Evolutionary conservation across 2,329 filamentous ascomycete species (phyloP), one percentile per base, ranked within the genome.

Genomic region (Endocalyx cinctus): DNA sequence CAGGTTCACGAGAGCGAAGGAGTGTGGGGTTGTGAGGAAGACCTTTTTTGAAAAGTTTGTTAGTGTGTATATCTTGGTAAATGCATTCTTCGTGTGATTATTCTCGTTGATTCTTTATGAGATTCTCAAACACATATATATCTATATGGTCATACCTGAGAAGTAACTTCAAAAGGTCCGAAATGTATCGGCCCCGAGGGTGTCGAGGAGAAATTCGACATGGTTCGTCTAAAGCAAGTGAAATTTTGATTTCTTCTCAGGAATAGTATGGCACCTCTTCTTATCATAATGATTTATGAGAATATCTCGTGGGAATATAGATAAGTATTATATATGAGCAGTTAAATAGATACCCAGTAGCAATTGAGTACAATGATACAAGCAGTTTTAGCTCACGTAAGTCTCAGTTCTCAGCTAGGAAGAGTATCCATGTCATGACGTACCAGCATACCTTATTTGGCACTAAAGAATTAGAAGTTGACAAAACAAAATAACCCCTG

Each of bases 1-100:
- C 57, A 97, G 78, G 65, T 98, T 98, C 37, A 97, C 89, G 42
- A 97, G 72, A 34, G 87, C 88, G 66, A 88, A 96, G 48, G 82
- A 86, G 51, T 84, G 72, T 1, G 76, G 71, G 2, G 89, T 94
- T 45, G 72, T 70, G 61, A 94, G 77, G 68, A 97, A 97, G 66
- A 96, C 87, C 84, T 25, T 31, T 19, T 13, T 33, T 16, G 30
- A 23, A 23, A 23, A n/a, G 12, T 19, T 14, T 11, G 27, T 10
- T 26, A 13, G 17, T 25, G 6, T 18, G 17, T 22, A 30, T 12
- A 10, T 18, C 13, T 8, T 6, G 14, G 17, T 45, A 11, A 33
- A n/a, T 12, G 19, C 11, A 16, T 25, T 12, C 13, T 11, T 29
- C 31, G 10, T 30, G 10, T 20, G 26, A 14, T 22, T 18, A 8